Evolutionary conservation across 352 stramenopile species (phyloP).

Genomic region (Phytophthora macrochlamydospora): DNA sequence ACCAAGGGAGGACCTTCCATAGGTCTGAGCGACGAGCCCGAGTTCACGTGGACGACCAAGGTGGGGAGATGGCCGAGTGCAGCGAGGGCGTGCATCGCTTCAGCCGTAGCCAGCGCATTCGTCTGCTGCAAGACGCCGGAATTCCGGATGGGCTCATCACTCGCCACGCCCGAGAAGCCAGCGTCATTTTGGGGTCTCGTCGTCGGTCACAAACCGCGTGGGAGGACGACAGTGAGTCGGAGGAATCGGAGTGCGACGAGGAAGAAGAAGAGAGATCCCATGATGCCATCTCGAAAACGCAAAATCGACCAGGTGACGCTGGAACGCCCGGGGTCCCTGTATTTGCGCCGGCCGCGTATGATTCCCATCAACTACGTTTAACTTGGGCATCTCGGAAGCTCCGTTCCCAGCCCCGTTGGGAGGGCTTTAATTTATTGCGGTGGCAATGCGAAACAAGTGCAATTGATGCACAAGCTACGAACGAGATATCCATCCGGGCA

Average conservation of each 20-base stretch:
- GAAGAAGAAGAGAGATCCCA: constrained; percentile 34
- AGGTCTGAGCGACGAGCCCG: constrained; percentile 47
- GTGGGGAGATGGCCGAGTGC: constrained; percentile 66
- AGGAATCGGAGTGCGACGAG: constrained; percentile 34
- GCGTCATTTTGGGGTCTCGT: constrained; percentile 67
- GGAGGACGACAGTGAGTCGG: constrained; percentile 43
- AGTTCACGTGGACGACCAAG: constrained; percentile 71
- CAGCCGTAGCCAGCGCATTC: constrained; percentile 49
- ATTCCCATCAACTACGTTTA: constrained; percentile 60
- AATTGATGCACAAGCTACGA: too few species aligned
- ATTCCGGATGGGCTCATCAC: constrained; percentile 71
- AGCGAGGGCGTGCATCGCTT: constrained; percentile 66
- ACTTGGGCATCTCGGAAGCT: constrained; percentile 1
- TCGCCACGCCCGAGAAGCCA: constrained; percentile 63
- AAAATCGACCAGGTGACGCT: constrained; percentile 39
- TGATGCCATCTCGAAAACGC: constrained; percentile 38
- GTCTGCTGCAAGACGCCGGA: constrained; percentile 48
- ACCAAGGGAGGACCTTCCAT: constrained; percentile 57
- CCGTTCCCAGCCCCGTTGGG: constrained; percentile 14
- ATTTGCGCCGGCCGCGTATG: constrained; percentile 44
- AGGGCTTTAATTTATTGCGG: background rate
- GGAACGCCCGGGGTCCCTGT: constrained; percentile 37
- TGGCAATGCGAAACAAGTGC: too few species aligned
- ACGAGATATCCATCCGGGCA: too few species aligned
- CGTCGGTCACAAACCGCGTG: constrained; percentile 54